phyloP scores from a whole-genome alignment of 345 rosid genomes.

The Boechera divaricarpa region DNA sequence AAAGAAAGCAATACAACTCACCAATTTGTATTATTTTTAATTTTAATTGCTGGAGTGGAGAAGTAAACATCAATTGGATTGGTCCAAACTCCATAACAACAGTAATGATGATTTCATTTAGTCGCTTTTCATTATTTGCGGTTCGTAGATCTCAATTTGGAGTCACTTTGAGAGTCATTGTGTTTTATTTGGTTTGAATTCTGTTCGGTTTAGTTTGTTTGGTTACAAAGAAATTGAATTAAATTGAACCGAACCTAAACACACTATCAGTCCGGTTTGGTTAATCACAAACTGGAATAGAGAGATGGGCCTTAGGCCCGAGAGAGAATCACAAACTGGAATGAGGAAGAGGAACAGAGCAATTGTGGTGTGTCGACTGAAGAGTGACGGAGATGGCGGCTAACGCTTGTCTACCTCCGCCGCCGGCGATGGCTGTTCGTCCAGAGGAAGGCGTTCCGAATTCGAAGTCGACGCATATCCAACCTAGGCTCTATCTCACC shows the following conservation, averaged over 20 bases:
- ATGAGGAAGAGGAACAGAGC: not conserved
- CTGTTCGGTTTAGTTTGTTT: not conserved
- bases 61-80: conserved; percentile 31
- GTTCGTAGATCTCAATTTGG: not conserved
- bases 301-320: conserved; percentile 27
- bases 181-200: not conserved
- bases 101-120: conserved; percentile 12
- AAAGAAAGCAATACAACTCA: conserved; percentile 23
- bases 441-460: conserved; percentile 35
- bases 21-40: conserved; percentile 15
- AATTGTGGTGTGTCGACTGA: not conserved
- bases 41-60: conserved; percentile 15
- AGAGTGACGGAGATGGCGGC: conserved; percentile 41
- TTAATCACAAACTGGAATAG: not conserved
- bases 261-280: not conserved
- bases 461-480: not conserved
- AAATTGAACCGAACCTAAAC: not conserved
- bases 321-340: not conserved
- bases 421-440: conserved; percentile 29
- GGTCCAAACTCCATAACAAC: not conserved
- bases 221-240: not conserved
- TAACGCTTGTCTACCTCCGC: conserved; percentile 26
- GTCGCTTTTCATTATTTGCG: too few relatives aligned
- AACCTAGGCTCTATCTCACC: conserved; percentile 48
- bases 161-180: not conserved